Percentiles rank a stretch among this genome's conserved stretches.
Conservation (phyloP, 306 rosid genomes). For the Lathyrus sativus region DNA sequence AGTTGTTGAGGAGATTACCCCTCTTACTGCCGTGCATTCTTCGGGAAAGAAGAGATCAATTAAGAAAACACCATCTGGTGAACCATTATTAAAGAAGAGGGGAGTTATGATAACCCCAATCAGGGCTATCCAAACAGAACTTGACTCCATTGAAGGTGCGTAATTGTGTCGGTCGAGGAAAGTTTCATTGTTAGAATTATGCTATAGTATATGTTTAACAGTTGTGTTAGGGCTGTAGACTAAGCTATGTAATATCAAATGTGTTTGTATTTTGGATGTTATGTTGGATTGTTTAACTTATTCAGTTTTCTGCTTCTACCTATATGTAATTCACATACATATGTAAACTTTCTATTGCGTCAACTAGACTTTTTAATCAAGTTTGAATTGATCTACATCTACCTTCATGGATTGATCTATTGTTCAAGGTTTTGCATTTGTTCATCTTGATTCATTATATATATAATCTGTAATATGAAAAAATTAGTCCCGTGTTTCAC, state of each 20-base stretch:
- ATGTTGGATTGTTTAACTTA: slow-evolving; percentile 16
- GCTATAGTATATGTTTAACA: slow-evolving; percentile 19
- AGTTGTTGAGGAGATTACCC: slow-evolving; percentile 51
- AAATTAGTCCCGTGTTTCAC: too few relatives aligned
- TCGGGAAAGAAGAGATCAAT: slow-evolving; percentile 31
- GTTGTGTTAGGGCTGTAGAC: background rate
- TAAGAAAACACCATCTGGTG: slow-evolving; percentile 5
- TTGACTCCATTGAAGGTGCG: background rate
- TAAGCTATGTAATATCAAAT: background rate
- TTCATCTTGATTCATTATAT: too few relatives aligned
- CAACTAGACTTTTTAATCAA: background rate
- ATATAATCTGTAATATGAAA: too few relatives aligned
- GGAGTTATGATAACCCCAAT: slow-evolving; percentile 26
- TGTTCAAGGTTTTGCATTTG: too few relatives aligned
- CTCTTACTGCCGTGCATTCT: slow-evolving; percentile 32
- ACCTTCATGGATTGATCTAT: background rate
- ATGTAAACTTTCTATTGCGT: slow-evolving; percentile 1
- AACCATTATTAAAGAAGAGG: slow-evolving; percentile 3
- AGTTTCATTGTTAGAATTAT: background rate
- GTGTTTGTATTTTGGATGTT: slow-evolving; percentile 3
- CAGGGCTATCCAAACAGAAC: background rate
- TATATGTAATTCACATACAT: background rate
- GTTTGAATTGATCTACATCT: slow-evolving; percentile 11
- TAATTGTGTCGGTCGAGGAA: background rate
- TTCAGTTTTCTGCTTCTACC: background rate